A percentile compares a stretch with the other conserved stretches of the same genome.
phyloP scores from a whole-genome alignment of 805 yeast genomes.

The Lachancea lanzarotensis region DNA sequence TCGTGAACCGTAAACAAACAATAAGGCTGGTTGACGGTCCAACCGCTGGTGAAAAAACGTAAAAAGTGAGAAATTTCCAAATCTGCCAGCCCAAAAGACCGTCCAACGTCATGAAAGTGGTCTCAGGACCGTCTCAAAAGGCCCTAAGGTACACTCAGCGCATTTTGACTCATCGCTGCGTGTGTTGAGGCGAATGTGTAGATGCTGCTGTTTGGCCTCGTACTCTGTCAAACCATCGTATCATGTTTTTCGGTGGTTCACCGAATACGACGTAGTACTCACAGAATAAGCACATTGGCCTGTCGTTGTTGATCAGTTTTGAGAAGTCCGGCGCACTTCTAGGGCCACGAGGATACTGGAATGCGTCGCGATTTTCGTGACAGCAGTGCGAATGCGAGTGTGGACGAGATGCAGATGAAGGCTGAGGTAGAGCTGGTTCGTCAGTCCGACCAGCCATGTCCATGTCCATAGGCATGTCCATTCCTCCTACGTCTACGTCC shows the following conservation, averaged over 20 bases:
- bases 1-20: constrained; percentile 3
- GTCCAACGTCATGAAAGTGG: not conserved
- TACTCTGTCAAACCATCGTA: constrained; percentile 41
- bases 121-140: not conserved
- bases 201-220: constrained; percentile 12
- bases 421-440: not conserved
- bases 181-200: not conserved
- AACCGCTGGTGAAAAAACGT: not conserved
- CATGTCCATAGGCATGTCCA: no score
- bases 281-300: constrained; percentile 41
- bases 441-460: not conserved
- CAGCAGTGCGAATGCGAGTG: not conserved
- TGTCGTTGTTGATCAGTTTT: constrained; percentile 3
- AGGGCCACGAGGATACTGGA: constrained; percentile 5
- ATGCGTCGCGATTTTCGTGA: not conserved
- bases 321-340: constrained; percentile 5
- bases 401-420: not conserved
- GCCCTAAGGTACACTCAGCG: no score
- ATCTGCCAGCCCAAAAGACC: not conserved
- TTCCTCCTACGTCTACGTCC: no score
- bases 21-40: not conserved
- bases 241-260: constrained; percentile 43
- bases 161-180: not conserved
- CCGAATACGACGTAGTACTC: constrained; percentile 49
- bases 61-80: not conserved